phyloP scores from a whole-genome alignment of 164 flowering plant genomes.

The Kingdonia uniflora region DNA sequence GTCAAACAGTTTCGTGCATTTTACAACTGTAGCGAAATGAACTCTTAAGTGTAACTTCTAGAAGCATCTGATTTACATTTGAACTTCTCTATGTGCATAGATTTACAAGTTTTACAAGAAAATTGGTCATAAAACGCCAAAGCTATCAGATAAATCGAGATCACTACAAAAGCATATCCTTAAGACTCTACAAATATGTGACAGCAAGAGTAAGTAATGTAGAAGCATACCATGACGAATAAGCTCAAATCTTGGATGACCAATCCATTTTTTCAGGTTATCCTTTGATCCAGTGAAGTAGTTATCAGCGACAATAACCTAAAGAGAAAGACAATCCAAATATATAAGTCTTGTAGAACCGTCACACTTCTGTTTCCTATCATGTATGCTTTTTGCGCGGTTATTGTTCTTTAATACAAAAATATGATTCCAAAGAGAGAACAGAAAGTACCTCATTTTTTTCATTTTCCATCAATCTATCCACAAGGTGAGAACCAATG shows the following conservation, averaged over 20 bases:
- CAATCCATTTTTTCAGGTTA: conserved; percentile 65
- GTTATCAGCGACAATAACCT: conserved; percentile 81
- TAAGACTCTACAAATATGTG: not conserved
- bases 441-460: conserved; percentile 41
- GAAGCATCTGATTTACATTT: no score
- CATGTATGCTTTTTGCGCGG: no score
- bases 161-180: no score
- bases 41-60: no score
- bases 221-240: conserved; percentile 54
- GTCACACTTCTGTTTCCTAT: not conserved
- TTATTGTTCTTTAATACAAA: no score
- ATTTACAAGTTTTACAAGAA: no score
- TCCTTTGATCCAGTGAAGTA: conserved; percentile 85
- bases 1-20: no score
- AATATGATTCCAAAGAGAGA: not conserved
- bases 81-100: no score
- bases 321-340: not conserved
- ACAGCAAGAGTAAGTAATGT: not conserved
- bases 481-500: conserved; percentile 67
- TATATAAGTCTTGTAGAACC: not conserved
- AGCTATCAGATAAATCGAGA: no score
- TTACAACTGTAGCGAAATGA: no score
- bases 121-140: no score
- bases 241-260: conserved; percentile 77
- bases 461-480: conserved; percentile 51